These are phyloP conservation scores for Monilinia polystroma DNA, from an alignment of 2,329 filamentous ascomycete species.

Conservation along the genomic window DNA sequence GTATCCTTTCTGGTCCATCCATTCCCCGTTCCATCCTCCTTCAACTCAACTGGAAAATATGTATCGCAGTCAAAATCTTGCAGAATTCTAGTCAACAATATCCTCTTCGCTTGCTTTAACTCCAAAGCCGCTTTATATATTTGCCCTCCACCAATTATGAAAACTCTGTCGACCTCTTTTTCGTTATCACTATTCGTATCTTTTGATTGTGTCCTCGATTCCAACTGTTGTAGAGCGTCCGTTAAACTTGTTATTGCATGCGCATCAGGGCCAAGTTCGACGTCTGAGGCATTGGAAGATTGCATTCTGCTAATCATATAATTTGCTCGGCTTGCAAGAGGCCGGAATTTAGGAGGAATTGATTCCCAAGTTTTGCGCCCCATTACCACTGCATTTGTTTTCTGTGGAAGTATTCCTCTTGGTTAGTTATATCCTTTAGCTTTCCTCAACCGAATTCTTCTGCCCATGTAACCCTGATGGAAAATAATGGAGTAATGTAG, in stretches of 20 bases:
- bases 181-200: neutral
- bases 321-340: conserved; percentile 77
- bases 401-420: conserved; percentile 21
- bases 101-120: conserved; percentile 55
- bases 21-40: conserved; percentile 37
- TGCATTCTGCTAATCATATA: conserved; percentile 66
- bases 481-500: neutral
- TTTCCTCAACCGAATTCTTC: neutral
- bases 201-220: conserved; percentile 5
- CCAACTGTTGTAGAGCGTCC: neutral
- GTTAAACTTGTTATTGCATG: conserved; percentile 8
- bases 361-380: conserved; percentile 96
- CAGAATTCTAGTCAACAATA: conserved; percentile 69
- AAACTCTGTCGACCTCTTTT: conserved; percentile 42
- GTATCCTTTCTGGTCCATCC: conserved; percentile 56
- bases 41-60: conserved; percentile 63
- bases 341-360: conserved; percentile 75
- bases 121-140: conserved; percentile 74
- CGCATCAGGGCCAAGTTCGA: neutral
- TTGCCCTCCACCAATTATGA: conserved; percentile 86
- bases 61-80: conserved; percentile 75
- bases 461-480: neutral
- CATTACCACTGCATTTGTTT: conserved; percentile 82
- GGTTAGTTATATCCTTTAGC: neutral
- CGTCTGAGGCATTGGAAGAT: neutral